Percentiles rank a stretch among this genome's conserved stretches.
Evolutionary conservation across 2,329 filamentous ascomycete genomes (phyloP).

Genomic region (Gremmenia infestans): DNA sequence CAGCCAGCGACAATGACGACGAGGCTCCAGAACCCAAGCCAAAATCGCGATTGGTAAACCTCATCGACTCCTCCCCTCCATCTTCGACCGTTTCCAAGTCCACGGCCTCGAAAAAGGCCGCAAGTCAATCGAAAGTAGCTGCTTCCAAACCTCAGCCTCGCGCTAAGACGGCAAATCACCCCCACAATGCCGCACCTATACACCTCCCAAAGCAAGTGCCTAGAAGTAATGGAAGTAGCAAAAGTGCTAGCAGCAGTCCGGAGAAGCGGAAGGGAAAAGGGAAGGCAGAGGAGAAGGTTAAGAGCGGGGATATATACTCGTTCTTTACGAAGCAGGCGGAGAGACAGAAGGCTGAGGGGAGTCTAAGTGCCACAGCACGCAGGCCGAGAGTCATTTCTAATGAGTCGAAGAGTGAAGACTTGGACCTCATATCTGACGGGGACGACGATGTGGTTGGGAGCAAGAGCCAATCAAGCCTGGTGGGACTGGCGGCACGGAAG

Average conservation of each 20-base stretch:
- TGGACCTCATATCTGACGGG: constrained; percentile 41
- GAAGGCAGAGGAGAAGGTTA: constrained; percentile 46
- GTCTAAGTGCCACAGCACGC: constrained; percentile 3
- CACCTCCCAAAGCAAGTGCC: constrained; percentile 27
- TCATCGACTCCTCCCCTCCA: constrained; percentile 23
- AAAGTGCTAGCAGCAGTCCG: constrained; percentile 40
- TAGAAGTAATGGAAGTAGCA: constrained; percentile 22
- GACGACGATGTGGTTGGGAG: constrained; percentile 53
- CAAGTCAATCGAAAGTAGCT: constrained; percentile 25
- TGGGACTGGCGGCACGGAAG: constrained; percentile 52
- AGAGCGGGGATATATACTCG: constrained; percentile 51
- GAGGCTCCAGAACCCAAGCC: constrained; percentile 27
- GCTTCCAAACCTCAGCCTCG: constrained; percentile 23
- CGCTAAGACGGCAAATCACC: constrained; percentile 24
- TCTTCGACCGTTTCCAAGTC: constrained; percentile 6
- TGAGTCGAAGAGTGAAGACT: constrained; percentile 26
- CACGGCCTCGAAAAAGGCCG: constrained; percentile 2
- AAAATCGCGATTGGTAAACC: constrained; percentile 16
- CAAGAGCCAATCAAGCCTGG: constrained; percentile 48
- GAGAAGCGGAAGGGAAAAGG: constrained; percentile 36
- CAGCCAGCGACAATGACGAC: constrained; percentile 47
- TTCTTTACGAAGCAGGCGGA: constrained; percentile 60
- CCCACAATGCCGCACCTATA: constrained; percentile 26
- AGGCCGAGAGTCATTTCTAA: not conserved
- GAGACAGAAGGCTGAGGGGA: constrained; percentile 30